These are phyloP conservation scores for Dictyostelium capitatum DNA, from an alignment of 78 protist species.

Conservation along the genomic window DNA sequence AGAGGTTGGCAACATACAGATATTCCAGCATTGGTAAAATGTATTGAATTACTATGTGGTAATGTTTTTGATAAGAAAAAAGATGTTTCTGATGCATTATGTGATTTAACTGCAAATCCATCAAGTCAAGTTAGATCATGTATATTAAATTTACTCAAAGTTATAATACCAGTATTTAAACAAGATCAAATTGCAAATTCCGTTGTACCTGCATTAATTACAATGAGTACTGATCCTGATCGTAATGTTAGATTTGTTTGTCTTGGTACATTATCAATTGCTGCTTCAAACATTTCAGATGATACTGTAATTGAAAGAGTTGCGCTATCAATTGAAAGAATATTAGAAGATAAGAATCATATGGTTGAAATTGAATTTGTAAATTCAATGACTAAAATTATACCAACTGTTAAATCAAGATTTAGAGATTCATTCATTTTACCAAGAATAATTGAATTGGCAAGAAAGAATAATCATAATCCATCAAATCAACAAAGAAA, in stretches of 20 bases:
- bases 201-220: constrained; percentile 59
- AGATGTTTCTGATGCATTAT: constrained; percentile 28
- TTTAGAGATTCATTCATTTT: constrained; percentile 66
- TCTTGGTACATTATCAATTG: constrained; percentile 47
- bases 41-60: constrained; percentile 62
- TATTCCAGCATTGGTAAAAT: constrained; percentile 47
- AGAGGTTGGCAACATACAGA: constrained; percentile 47
- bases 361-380: constrained; percentile 61
- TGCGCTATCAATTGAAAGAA: constrained; percentile 37
- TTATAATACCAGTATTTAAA: constrained; percentile 44
- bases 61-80: constrained; percentile 64
- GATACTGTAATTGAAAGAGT: constrained; percentile 18
- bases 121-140: constrained; percentile 66
- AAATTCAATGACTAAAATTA: constrained; percentile 46
- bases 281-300: constrained; percentile 10
- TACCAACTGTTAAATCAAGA: constrained; percentile 64
- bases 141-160: constrained; percentile 53
- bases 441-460: constrained; percentile 52
- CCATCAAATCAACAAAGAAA: constrained; percentile 63
- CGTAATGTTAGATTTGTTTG: constrained; percentile 48
- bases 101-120: constrained; percentile 58
- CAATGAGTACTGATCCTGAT: constrained; percentile 78
- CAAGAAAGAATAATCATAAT: constrained; percentile 57
- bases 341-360: constrained; percentile 65
- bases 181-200: constrained; percentile 36